Conservation (phyloP, 306 rosid genomes). For the Sicyos edulis region DNA sequence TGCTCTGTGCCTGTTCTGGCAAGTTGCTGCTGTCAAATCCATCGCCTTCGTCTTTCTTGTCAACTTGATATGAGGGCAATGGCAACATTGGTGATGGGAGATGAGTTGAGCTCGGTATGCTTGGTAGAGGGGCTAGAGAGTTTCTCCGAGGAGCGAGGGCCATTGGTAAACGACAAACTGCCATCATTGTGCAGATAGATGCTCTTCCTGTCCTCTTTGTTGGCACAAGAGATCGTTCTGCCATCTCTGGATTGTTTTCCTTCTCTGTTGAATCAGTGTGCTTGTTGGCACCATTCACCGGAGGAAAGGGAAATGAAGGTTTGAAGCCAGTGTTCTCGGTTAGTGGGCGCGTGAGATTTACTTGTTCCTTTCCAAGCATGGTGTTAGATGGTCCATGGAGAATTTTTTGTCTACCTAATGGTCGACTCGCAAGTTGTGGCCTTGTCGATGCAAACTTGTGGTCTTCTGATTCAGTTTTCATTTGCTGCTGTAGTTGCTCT, state of each 20-base stretch:
- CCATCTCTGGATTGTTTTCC: conserved; percentile 74
- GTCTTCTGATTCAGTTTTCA: conserved; percentile 57
- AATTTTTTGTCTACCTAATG: conserved; percentile 46
- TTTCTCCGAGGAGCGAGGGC: conserved; percentile 59
- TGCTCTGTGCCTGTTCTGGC: conserved; percentile 43
- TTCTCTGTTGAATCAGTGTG: conserved; percentile 58
- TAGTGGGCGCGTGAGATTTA: conserved; percentile 42
- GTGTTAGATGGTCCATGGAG: conserved; percentile 33
- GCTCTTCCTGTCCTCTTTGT: conserved; percentile 70
- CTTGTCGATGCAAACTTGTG: conserved; percentile 39
- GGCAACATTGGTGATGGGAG: conserved; percentile 39
- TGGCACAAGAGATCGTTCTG: conserved; percentile 42
- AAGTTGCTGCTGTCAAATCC: conserved; percentile 37
- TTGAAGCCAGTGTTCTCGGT: conserved; percentile 49
- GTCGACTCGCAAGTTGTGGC: conserved; percentile 41
- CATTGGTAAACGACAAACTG: conserved; percentile 38
- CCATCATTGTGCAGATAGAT: conserved; percentile 58
- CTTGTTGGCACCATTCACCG: conserved; percentile 40
- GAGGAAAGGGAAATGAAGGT: conserved; percentile 39
- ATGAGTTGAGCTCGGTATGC: conserved; percentile 39
- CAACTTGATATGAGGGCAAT: conserved; percentile 35
- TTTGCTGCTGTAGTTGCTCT: conserved; percentile 53
- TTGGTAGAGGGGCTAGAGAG: conserved; percentile 82
- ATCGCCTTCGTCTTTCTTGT: conserved; percentile 41
- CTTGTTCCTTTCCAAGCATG: conserved; percentile 42